Base-by-base conservation (phyloP, 768 basidiomycete species). In the Serendipita sp. region DNA sequence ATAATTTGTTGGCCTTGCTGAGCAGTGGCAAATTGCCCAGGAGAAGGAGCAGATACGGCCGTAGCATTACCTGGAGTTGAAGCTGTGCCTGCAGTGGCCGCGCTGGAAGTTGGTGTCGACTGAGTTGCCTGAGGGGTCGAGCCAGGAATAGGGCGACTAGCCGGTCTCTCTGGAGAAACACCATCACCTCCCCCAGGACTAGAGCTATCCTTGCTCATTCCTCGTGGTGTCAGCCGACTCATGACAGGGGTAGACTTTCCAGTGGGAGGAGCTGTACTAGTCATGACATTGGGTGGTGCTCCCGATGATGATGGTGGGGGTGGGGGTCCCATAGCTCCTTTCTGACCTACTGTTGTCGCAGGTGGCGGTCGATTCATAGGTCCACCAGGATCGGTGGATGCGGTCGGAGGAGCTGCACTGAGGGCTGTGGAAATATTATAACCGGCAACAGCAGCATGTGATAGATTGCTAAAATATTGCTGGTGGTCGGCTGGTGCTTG, bases 111-210 rank as follows among this genome's bases (percentile, higher is more conserved):
- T 32, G 48, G 48, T 1, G 56, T 35, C n/a, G 56, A 60, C 16
- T 24, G 56, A 24, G 34, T 24, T n/a, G 37, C 37, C 18, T 60
- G 56, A 10, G 56, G 56, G 24, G 56, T 60, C 56, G 56, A 60
- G 28, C 56, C 56, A 37, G 37, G 56, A n/a, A n/a, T 60, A 8
- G 56, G 56, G n/a, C 56, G 18, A 37, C 56, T 60, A n/a, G 30
- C 56, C 35, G 56, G 56, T n/a, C 56, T 38, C 56, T 60, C 56
- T 30, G 56, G 56, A 8, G 56, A 60, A 11, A 60, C 16, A 3
- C 56, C 56, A 10, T 60, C 56, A n/a, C 16, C 56, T n/a, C 56
- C 56, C 16, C 56, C 34, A 8, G 56, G 56, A 60, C 56, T 60
- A 10, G 56, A 60, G 24, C 34, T 30, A 60, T 60, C 56, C 56